A percentile compares a stretch with the other conserved stretches of the same genome.
These are phyloP conservation scores for Globisporangium spinosum DNA, from an alignment of 352 stramenopile genomes.

Conservation along the genomic window DNA sequence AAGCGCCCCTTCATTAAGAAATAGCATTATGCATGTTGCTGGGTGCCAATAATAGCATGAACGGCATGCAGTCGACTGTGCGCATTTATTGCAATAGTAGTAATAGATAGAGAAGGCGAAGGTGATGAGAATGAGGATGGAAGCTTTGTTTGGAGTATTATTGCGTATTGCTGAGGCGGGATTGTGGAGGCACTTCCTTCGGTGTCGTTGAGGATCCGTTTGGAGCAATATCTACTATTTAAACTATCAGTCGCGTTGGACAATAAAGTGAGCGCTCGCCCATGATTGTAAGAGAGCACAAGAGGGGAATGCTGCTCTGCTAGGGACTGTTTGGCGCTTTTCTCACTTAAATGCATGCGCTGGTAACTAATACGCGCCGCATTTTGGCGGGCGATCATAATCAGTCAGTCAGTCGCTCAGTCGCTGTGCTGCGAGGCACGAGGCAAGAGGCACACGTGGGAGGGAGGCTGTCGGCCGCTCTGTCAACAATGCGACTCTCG, in stretches of 20 bases:
- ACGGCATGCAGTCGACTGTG: neutral
- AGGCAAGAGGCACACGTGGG: neutral
- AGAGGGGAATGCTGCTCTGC: too few species aligned
- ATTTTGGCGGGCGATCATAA: slow-evolving; percentile 1
- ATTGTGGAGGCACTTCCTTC: slow-evolving; percentile 4
- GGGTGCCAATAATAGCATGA: neutral
- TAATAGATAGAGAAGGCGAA: neutral
- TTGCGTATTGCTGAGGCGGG: neutral
- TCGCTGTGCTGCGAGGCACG: neutral
- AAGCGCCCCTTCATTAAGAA: neutral
- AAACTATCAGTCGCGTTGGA: neutral
- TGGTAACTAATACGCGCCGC: neutral
- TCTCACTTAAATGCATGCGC: neutral
- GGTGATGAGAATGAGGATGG: neutral
- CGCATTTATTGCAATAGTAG: neutral
- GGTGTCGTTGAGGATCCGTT: neutral
- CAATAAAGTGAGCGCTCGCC: neutral
- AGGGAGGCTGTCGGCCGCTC: neutral
- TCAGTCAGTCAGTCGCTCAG: neutral
- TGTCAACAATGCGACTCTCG: neutral
- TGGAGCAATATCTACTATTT: neutral
- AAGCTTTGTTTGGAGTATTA: neutral
- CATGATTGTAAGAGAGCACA: slow-evolving; percentile 1
- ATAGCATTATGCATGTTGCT: neutral
- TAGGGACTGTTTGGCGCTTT: neutral